phyloP scores from a whole-genome alignment of 495 filamentous ascomycete species.

The Daldinia grandis region DNA sequence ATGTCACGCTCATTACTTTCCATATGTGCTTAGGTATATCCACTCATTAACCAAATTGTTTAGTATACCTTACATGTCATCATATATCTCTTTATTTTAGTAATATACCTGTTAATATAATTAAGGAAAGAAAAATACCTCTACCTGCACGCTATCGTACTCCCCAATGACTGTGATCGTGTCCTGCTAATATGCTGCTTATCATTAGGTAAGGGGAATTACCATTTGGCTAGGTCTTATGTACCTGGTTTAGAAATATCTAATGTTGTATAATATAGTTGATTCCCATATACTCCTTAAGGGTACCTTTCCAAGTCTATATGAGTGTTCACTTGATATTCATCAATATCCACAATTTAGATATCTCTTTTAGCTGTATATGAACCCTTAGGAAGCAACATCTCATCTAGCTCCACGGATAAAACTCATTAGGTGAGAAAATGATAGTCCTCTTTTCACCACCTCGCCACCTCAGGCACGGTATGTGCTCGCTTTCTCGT shows the following conservation, averaged over 20 bases:
- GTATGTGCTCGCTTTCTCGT: conserved; percentile 15
- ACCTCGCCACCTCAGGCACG: conserved; percentile 26
- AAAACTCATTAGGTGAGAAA: conserved; percentile 33
- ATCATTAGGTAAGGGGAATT: too few species aligned
- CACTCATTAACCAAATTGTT: background rate
- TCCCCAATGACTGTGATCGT: background rate
- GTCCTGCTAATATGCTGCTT: too few species aligned
- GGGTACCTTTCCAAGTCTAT: background rate
- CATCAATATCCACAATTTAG: background rate
- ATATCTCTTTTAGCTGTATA: background rate
- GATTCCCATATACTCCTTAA: background rate
- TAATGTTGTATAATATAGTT: background rate
- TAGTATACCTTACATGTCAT: too few species aligned
- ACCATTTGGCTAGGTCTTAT: too few species aligned
- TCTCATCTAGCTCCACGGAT: conserved; percentile 34
- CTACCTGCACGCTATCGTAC: background rate
- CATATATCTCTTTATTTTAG: too few species aligned
- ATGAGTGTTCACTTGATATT: background rate
- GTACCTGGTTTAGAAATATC: background rate
- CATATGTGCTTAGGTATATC: background rate
- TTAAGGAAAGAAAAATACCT: too few species aligned
- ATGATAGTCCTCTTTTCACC: conserved; percentile 23
- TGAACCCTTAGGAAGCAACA: background rate
- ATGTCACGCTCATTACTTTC: conserved; percentile 7
- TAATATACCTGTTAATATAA: too few species aligned